A percentile compares a stretch with the other conserved stretches of the same genome.
phyloP scores from a whole-genome alignment of 108 stramenopile species.

The Pseudonitzschia delicatissima region DNA sequence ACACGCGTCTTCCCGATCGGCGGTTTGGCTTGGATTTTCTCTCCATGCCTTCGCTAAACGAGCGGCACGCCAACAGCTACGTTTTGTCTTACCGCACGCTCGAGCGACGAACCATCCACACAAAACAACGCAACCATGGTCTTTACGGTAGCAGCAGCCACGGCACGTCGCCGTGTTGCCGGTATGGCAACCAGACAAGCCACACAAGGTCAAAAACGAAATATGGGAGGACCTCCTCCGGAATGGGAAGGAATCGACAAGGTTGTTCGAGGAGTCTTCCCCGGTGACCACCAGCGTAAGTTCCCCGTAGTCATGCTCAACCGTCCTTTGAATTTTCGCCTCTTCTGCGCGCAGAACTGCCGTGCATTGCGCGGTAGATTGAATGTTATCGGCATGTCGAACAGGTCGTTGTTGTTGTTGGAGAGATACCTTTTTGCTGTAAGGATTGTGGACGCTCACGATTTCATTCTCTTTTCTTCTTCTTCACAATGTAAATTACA shows the following conservation, averaged over 20 bases:
- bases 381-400: neutral
- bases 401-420: neutral
- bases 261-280: constrained; percentile 74
- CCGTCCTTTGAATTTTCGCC: too few species aligned
- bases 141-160: constrained; percentile 42
- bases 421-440: neutral
- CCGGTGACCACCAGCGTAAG: constrained; percentile 81
- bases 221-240: constrained; percentile 64
- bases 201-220: constrained; percentile 50
- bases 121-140: constrained; percentile 32
- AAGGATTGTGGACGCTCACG: too few species aligned
- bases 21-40: too few species aligned
- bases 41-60: neutral
- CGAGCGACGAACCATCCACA: neutral
- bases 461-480: neutral
- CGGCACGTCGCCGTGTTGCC: constrained; percentile 49
- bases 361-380: neutral
- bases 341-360: too few species aligned
- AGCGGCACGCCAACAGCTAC: neutral
- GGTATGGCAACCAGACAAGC: constrained; percentile 15
- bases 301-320: too few species aligned
- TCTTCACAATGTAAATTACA: constrained; percentile 31
- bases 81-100: too few species aligned
- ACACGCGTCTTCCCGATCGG: neutral
- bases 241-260: constrained; percentile 89